These are phyloP conservation scores for Neonectria hederae DNA, from an alignment of 2,329 filamentous ascomycete genomes.

Conservation along the genomic window DNA sequence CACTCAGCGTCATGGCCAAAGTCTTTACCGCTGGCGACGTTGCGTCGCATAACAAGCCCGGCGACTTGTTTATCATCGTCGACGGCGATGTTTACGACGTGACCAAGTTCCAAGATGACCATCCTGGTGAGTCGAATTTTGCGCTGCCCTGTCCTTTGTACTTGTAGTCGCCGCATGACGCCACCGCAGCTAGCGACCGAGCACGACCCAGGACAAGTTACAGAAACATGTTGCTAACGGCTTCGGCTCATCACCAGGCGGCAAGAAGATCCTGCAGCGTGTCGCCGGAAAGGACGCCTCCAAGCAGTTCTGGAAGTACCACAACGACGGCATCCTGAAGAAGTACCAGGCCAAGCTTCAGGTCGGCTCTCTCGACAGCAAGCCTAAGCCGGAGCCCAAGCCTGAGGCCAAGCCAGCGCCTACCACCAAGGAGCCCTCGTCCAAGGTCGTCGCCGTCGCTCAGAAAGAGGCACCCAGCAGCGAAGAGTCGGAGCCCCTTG, in stretches of 20 bases:
- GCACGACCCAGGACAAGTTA: neutral
- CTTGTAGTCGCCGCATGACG: neutral
- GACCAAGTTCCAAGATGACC: constrained; percentile 86
- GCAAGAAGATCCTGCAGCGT: constrained; percentile 72
- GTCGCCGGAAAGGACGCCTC: constrained; percentile 73
- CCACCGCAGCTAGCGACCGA: neutral
- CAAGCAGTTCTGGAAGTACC: constrained; percentile 77
- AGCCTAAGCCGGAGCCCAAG: constrained; percentile 70
- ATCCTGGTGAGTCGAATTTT: constrained; percentile 69
- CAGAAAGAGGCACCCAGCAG: constrained; percentile 56
- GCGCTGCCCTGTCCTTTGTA: neutral
- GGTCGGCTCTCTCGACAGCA: constrained; percentile 88
- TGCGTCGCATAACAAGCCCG: constrained; percentile 87
- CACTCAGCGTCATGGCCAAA: constrained; percentile 76
- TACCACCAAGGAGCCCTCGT: constrained; percentile 47
- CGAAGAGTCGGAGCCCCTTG: constrained; percentile 74
- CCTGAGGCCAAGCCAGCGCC: constrained; percentile 50
- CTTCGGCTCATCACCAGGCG: constrained; percentile 51
- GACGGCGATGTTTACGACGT: constrained; percentile 97
- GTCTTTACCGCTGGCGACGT: constrained; percentile 87
- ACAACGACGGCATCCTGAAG: constrained; percentile 88
- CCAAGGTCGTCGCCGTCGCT: constrained; percentile 47
- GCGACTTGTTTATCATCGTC: constrained; percentile 88
- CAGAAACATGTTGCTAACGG: constrained; percentile 23
- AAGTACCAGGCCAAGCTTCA: constrained; percentile 83